Base-by-base conservation (phyloP, 2,329 filamentous ascomycete genomes). In the Westerdykella ornata region DNA sequence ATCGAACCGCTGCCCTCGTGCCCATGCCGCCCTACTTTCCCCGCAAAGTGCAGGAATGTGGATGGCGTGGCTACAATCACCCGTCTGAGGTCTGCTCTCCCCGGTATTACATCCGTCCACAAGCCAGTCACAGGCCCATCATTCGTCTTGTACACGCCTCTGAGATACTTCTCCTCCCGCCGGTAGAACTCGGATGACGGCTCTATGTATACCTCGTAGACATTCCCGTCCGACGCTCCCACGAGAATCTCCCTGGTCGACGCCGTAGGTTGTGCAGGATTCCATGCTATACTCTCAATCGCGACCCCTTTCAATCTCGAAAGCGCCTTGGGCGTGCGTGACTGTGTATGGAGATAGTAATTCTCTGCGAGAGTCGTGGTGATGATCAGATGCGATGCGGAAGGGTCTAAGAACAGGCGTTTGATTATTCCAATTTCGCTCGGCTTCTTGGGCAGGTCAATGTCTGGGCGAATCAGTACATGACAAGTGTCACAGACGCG, bases 261-360 rank as follows among this genome's bases (percentile, higher is more conserved):
- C 3, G 89, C 87, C 7, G 90, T 97, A 4, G 92, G 92, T 36
- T 90, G 73, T 2, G 87, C 88, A 1, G 92, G 88, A 58, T 94
- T 96, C 92, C 92, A 98, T 28, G 90, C 88, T 46, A 98, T 76
- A 48, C 84, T 85, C 65, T 96, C 89, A 44, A 98, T 87, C 7
- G 80, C 75, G 12, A 96, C 87, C 19, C 88, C 88, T 54, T 90
- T 90, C 39, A 98, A 69, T 42, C 88, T 79, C 12, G 84, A 81
- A 28, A 98, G 73, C 6, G 83, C 77, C 49, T 92, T 87, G 2
- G 90, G 88, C 51, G 89, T 84, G 53, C 88, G 84, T 26, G 89
- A 92, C 63, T 97, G 90, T 9, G 88, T 90, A 65, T 98, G 92
- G 8, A 98, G 84, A 67, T 98, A 98, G 72, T 89, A 98, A 69